Conservation (phyloP, 2,329 filamentous ascomycete species). For the Beauveria rudraprayagi region DNA sequence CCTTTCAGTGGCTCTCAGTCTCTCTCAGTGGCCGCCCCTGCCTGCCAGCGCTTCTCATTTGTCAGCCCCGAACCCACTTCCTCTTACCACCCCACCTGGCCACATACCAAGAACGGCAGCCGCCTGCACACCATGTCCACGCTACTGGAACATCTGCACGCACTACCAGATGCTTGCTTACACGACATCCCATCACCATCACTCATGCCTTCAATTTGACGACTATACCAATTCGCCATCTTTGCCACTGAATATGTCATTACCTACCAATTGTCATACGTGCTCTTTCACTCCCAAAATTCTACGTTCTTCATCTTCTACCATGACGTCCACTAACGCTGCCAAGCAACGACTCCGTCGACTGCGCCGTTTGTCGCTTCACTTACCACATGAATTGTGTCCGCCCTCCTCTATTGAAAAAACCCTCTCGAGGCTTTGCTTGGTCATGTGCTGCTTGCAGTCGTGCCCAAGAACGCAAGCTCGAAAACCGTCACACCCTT, state of each 20-base stretch:
- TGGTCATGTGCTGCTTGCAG: constrained; percentile 97
- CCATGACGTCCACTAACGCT: constrained; percentile 17
- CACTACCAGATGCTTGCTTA: constrained; percentile 10
- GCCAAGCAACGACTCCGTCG: constrained; percentile 79
- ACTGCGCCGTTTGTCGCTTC: constrained; percentile 88
- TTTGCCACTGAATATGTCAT: too few species aligned
- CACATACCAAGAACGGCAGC: constrained; percentile 10
- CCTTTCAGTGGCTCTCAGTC: background rate
- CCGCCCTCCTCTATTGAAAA: constrained; percentile 82
- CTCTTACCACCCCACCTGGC: background rate
- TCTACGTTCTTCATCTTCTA: background rate
- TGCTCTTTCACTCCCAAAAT: background rate
- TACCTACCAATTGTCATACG: background rate
- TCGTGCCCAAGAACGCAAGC: constrained; percentile 84
- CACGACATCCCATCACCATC: constrained; percentile 4
- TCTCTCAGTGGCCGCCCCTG: background rate
- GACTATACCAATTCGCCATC: background rate
- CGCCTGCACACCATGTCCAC: background rate
- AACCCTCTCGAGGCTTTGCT: constrained; percentile 92
- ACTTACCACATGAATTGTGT: constrained; percentile 99
- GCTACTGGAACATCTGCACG: background rate
- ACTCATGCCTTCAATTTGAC: background rate
- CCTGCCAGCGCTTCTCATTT: background rate
- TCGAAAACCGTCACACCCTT: constrained; percentile 82
- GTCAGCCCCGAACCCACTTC: background rate